phyloP scores from a whole-genome alignment of 2,329 filamentous ascomycete species.

The Parascedosporium putredinis region DNA sequence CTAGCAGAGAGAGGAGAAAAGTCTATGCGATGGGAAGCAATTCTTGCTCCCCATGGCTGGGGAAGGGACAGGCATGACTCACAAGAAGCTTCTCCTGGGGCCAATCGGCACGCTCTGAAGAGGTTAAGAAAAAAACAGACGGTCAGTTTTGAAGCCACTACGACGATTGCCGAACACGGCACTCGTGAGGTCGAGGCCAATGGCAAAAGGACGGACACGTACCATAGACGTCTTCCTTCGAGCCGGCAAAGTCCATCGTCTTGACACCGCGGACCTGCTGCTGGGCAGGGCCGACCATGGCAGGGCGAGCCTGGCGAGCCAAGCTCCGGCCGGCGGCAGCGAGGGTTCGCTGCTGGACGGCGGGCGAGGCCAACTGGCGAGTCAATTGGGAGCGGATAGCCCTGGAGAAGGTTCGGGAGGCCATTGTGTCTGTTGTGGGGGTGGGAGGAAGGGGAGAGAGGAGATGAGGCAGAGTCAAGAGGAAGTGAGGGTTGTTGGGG shows the following conservation, averaged over 20 bases:
- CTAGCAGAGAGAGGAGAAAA: too few species aligned
- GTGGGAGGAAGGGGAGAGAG: slow-evolving; percentile 21
- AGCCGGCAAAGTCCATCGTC: slow-evolving; percentile 97
- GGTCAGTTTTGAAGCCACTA: background rate
- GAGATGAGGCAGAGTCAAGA: slow-evolving; percentile 17
- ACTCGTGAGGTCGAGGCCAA: background rate
- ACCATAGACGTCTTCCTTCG: slow-evolving; percentile 93
- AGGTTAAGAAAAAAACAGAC: slow-evolving; percentile 7
- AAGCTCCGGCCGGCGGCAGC: slow-evolving; percentile 45
- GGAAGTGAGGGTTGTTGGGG: slow-evolving; percentile 13
- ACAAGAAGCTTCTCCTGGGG: slow-evolving; percentile 95
- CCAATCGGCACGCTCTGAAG: slow-evolving; percentile 90
- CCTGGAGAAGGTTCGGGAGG: slow-evolving; percentile 64
- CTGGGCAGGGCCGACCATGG: slow-evolving; percentile 43
- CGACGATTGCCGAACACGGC: background rate
- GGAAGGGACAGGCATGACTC: slow-evolving; percentile 37
- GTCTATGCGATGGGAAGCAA: too few species aligned
- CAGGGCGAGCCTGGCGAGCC: slow-evolving; percentile 41
- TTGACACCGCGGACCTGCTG: slow-evolving; percentile 85
- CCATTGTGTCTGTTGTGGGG: slow-evolving; percentile 43
- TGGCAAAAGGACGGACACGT: slow-evolving; percentile 22
- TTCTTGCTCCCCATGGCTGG: background rate
- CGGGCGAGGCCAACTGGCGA: slow-evolving; percentile 52
- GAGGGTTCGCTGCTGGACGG: slow-evolving; percentile 52
- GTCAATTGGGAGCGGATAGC: slow-evolving; percentile 52